Evolutionary conservation across 108 stramenopile genomes (phyloP).

Genomic region (Nannochloropsis salina): DNA sequence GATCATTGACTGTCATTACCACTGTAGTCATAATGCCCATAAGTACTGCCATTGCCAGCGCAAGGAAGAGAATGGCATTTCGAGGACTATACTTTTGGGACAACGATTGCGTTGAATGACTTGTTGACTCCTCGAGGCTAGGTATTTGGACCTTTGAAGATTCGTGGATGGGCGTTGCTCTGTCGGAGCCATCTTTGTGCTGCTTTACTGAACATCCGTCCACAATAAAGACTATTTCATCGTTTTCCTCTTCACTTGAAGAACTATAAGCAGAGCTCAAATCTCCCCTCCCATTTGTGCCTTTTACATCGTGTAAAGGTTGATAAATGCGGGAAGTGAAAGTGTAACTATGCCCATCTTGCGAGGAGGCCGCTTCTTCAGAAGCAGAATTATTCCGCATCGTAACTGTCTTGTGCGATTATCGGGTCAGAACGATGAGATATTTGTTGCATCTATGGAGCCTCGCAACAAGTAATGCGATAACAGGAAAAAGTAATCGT

Average conservation of each 20-base stretch:
- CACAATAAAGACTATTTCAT: constrained; percentile 1
- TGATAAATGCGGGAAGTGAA: not conserved
- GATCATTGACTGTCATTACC: constrained; percentile 2
- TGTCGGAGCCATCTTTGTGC: not conserved
- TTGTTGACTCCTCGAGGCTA: not conserved
- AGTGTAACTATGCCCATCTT: no score
- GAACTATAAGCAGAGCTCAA: not conserved
- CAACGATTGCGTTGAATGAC: not conserved
- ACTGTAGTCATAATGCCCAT: not conserved
- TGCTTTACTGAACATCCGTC: not conserved
- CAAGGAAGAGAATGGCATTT: not conserved
- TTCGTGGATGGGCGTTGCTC: not conserved
- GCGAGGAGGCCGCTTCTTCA: no score
- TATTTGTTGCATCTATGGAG: no score
- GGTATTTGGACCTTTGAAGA: not conserved
- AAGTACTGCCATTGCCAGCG: not conserved
- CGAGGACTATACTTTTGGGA: not conserved
- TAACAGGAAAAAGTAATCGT: no score
- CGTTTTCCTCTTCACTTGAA: not conserved
- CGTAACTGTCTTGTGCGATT: no score
- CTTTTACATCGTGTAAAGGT: not conserved
- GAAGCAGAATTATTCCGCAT: no score
- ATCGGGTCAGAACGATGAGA: no score
- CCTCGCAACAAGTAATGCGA: no score
- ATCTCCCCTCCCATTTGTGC: not conserved